Evolutionary conservation across 257 asterid species (phyloP), one percentile per base, ranked within the genome.

Genomic region (Forsythia suspensa): DNA sequence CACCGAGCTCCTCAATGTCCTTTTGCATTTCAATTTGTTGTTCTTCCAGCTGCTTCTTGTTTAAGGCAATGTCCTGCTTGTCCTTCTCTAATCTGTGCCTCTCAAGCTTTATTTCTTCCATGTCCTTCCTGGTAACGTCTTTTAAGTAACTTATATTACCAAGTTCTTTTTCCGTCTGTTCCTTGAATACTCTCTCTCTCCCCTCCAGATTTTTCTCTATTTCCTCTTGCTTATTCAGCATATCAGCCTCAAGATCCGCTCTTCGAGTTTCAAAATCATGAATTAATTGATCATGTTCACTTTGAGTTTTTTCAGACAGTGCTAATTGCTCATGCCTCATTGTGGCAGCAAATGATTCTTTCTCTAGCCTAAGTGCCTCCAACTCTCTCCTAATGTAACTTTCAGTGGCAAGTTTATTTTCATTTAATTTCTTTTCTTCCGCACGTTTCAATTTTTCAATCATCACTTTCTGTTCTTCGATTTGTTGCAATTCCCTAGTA

Each of bases 21-120:
- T 90, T 87, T 73, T 84, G 93, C 96, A 94, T 89, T 79, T 88
- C 97, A 37, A 80, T 78, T 85, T 83, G 97, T 82, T 89, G 93
- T 80, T 86, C 89, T 80, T 90, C 94, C 80, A 92, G 87, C 77
- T 85, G 92, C 55, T 79, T 81, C 87, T 84, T 89, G 82, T 85
- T 88, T 80, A 80, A 77, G 24, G 84, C 67, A 83, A 83, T 82
- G 76, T 78, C 90, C 80, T 82, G 86, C 72, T 85, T 89, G 70
- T 92, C 97, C 77, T 87, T 88, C 90, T 87, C 93, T 73, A 91
- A 84, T 72, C 82, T 85, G 79, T 18, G 63, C 84, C 82, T 87
- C 76, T 89, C 91, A 15, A 85, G 75, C 69, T 75, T 82, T 59
- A 89, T 52, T 41, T 80, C 83, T 72, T 88, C 91, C 74, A 78